Conservation (phyloP, 1,284 basidiomycete species). For the Lignosus rhinocerotis region DNA sequence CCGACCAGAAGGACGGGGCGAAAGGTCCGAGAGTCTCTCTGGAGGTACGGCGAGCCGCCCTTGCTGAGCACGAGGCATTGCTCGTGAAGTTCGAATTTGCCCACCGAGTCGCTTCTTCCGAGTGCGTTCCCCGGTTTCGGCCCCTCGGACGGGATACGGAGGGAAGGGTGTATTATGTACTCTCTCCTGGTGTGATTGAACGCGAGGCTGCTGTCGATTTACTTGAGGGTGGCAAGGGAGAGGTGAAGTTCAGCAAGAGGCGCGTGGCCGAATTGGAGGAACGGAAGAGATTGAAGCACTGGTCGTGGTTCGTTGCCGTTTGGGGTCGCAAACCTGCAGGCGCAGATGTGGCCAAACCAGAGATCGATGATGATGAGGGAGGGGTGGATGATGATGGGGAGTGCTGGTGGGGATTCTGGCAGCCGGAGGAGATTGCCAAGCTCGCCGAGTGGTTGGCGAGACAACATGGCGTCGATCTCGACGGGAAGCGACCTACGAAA, state of each 20-base stretch:
- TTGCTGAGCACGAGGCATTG: slow-evolving; percentile 31
- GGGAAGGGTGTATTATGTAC: slow-evolving; percentile 39
- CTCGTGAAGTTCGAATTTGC: slow-evolving; percentile 35
- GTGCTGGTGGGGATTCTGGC: slow-evolving; percentile 74
- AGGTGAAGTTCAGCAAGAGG: slow-evolving; percentile 34
- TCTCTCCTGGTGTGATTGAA: slow-evolving; percentile 34
- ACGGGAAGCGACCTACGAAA: slow-evolving; percentile 5
- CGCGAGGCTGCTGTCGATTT: slow-evolving; percentile 34
- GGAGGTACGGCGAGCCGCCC: slow-evolving; percentile 14
- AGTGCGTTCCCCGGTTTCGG: slow-evolving; percentile 34
- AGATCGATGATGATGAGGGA: slow-evolving; percentile 27
- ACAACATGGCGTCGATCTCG: slow-evolving; percentile 44
- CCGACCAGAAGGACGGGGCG: slow-evolving; percentile 46
- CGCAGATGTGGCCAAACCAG: slow-evolving; percentile 27
- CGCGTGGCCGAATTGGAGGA: slow-evolving; percentile 47
- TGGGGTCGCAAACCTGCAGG: slow-evolving; percentile 57
- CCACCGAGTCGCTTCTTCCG: slow-evolving; percentile 27
- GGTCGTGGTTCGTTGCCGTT: slow-evolving; percentile 75
- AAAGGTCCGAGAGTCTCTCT: slow-evolving; percentile 26
- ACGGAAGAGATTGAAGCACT: slow-evolving; percentile 49
- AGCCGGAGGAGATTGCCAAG: slow-evolving; percentile 61
- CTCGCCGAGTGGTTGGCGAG: slow-evolving; percentile 65
- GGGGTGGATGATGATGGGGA: slow-evolving; percentile 38
- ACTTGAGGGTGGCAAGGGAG: slow-evolving; percentile 29
- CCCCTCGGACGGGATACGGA: slow-evolving; percentile 40